Base-by-base conservation (phyloP, 106 monocot genomes). In the Allium cepa region DNA sequence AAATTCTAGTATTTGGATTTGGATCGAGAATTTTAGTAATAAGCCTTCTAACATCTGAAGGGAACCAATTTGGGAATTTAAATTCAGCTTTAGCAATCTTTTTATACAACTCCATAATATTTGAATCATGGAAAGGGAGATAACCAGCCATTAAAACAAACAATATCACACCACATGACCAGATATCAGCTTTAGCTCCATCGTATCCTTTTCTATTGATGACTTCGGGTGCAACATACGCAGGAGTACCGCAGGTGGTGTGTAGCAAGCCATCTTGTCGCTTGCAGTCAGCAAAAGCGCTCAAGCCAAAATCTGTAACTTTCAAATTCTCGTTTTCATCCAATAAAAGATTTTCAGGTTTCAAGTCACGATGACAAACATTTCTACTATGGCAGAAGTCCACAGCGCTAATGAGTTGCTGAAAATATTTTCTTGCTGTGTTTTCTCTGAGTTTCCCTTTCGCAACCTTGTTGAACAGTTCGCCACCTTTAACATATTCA, bases 81-180 rank as follows among this genome's bases (percentile, higher is more conserved):
- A 76, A 84, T 8, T 84, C 79, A 3, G 79, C 76, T 62, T 66
- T 76, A 14, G 66, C 68, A 50, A 84, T 84, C 56, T 77, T 84
- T 50, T 59, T 72, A 60, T 79, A 84, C 76, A 79, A 67, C 28
- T 71, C 69, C 72, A 80, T 80, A 9, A 84, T 49, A 64, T 84
- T 84, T 22, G 57, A 13, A 53, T 84, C 73, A 22, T 84, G 76
- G 45, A 84, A 84, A 10, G 84, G 84, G 14, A 80, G 73, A 73
- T 73, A 80, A 17, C 84, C 84, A 17, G 80, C 69, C 69, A 77
- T 36, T 9, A 84, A 74, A 47, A 85, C 85, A 70, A 79, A 85
- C 11, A 85, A 50, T 27, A 85, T 79, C 57, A 85, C 85, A 53
- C 85, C 69, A 59, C 69, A 70, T 1, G 69, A 69, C 69, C 69